These are phyloP conservation scores for Dimocarpus longan DNA, from an alignment of 345 rosid species.

Conservation along the genomic window DNA sequence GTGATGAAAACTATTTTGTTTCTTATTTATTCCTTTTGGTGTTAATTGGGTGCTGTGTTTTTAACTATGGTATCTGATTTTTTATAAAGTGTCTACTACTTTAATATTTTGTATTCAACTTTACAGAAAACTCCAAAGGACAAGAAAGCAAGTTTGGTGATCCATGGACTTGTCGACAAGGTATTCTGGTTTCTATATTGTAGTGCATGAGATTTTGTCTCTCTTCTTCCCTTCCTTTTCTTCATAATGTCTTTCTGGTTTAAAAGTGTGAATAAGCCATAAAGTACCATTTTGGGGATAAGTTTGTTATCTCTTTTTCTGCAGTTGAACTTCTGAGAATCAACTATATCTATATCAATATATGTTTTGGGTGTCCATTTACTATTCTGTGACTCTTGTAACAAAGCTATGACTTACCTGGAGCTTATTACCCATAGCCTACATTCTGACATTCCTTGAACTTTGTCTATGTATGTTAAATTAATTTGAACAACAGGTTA, in stretches of 20 bases:
- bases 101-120: conserved; percentile 14
- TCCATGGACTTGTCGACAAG: conserved; percentile 92
- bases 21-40: background rate
- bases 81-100: background rate
- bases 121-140: conserved; percentile 96
- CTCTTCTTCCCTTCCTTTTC: background rate
- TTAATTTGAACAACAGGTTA: conserved; percentile 59
- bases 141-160: conserved; percentile 89
- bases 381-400: background rate
- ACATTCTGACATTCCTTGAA: background rate
- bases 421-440: conserved; percentile 5
- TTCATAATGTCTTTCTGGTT: background rate
- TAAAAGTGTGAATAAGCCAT: background rate
- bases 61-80: background rate
- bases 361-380: background rate
- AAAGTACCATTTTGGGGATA: background rate
- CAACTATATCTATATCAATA: background rate
- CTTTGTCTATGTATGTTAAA: background rate
- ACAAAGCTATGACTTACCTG: background rate
- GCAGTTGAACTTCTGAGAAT: background rate
- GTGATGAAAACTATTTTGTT: no score
- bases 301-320: background rate
- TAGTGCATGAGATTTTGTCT: background rate
- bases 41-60: background rate
- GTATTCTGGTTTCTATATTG: conserved; percentile 32